Percentiles rank a stretch among this genome's conserved stretches.
These are phyloP conservation scores for Helminthosporium solani DNA, from an alignment of 2,329 filamentous ascomycete genomes.

Conservation along the genomic window DNA sequence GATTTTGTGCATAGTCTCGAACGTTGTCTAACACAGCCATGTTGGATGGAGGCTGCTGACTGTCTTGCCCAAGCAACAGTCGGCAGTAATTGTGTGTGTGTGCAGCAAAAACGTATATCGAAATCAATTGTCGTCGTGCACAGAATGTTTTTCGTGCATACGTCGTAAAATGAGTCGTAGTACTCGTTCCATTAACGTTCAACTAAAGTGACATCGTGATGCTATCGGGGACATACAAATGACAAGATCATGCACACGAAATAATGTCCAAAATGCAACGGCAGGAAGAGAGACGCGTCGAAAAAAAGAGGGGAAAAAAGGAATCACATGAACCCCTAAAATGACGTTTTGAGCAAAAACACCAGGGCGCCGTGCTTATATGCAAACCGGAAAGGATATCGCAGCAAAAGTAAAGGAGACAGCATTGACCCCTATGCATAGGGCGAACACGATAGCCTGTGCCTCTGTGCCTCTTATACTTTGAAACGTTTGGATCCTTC, in stretches of 20 bases:
- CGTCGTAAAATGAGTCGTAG: slow-evolving; percentile 9
- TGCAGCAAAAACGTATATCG: no score
- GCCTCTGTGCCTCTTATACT: slow-evolving; percentile 28
- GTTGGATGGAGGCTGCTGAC: slow-evolving; percentile 17
- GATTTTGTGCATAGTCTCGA: slow-evolving; percentile 24
- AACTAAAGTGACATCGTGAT: slow-evolving; percentile 17
- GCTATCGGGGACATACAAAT: slow-evolving; percentile 12
- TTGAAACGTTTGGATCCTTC: slow-evolving; percentile 72
- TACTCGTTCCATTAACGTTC: slow-evolving; percentile 26
- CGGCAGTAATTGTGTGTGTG: no score
- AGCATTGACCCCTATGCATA: slow-evolving; percentile 27
- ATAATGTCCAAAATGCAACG: slow-evolving; percentile 5
- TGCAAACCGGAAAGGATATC: slow-evolving; percentile 34
- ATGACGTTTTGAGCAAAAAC: slow-evolving; percentile 26
- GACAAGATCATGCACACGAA: slow-evolving; percentile 9
- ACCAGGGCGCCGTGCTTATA: slow-evolving; percentile 32
- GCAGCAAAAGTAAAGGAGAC: slow-evolving; percentile 28
- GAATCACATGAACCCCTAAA: slow-evolving; percentile 21
- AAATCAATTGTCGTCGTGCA: no score
- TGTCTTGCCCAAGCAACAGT: no score
- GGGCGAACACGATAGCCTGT: slow-evolving; percentile 21
- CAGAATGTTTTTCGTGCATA: not conserved
- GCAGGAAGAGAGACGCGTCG: slow-evolving; percentile 6
- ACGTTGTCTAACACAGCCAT: slow-evolving; percentile 16
- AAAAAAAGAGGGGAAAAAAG: slow-evolving; percentile 2